Evolutionary conservation across 2,329 filamentous ascomycete genomes (phyloP), one percentile per base, ranked within the genome.

Genomic region (Colletotrichum sp.): DNA sequence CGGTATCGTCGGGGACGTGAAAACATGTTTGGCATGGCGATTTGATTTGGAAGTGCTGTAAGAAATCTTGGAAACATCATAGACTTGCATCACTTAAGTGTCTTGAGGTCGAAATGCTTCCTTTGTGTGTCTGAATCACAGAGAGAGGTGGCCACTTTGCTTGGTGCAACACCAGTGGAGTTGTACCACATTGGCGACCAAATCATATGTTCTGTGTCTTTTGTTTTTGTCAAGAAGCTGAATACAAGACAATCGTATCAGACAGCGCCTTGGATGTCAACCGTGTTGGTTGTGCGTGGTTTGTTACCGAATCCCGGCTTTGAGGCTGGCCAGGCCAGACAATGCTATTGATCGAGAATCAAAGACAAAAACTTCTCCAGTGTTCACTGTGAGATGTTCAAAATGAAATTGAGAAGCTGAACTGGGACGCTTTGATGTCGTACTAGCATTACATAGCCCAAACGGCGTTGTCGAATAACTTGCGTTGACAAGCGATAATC

Each of bases 1-100:
- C 44, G 44, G 44, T 21, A 21, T 24, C 44, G 44, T 52, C 16
- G n/a, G 44, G 44, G n/a, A 21, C 44, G n/a, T 21, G n/a, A 21
- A 13, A 52, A 21, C 44, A 52, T 52, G 18, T 52, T 13, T 52
- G 18, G 16, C n/a, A 49, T 49, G 6, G 8, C 8, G n/a, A 21
- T 52, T 13, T 21, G 18, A 18, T 52, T 52, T 13, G n/a, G n/a
- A 7, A 52, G 10, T 49, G 6, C 6, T 0, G n/a, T 24, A 52
- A 8, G 5, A 8, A 0, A 8, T 21, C n/a, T 5, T 13, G n/a
- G 1, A 21, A 52, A 21, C n/a, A 52, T 24, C 44, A 8, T 1
- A 21, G n/a, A 52, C 12, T 21, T 5, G 10, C 44, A 13, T 8
- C n/a, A 52, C 6, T 52, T 52, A 52, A 13, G n/a, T 52, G 44